Evolutionary conservation across 192 early-diverging fungal species (phyloP), one percentile per base, ranked within the genome.

Genomic region (Glomus cerebriforme): DNA sequence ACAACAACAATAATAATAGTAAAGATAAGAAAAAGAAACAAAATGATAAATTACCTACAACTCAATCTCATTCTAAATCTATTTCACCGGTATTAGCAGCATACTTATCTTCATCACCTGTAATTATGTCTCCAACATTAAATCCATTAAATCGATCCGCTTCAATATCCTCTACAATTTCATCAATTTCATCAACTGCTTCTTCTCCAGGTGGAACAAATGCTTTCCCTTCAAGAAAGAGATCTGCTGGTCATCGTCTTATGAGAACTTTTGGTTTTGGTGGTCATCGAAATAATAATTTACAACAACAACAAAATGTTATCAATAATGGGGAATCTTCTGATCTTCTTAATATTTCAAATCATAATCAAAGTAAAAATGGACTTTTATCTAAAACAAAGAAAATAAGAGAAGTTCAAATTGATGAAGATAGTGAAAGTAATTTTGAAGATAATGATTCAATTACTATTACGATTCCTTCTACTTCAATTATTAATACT

Each of bases 261-360:
- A 78, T 78, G 77, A 64, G 34, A 59, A 69, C 77, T 24, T 29
- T 78, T 27, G 66, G 77, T 29, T 78, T 78, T 26, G 77, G 77
- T 24, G 60, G 12, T 47, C 34, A 59, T 59, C 58, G 32, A 35
- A 54, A 49, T n/a, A 47, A 49, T 32, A 72, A 35, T 35, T 2
- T 69, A 37, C 74, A 59, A 47, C 60, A 63, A 76, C 59, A 75
- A 10, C 34, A 31, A 75, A 12, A 62, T 59, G 39, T 43, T 37
- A 7, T 64, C 31, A 22, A n/a, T n/a, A 12, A 72, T 27, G 24
- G 10, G 7, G 35, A 69, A 39, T 37, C 31, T 34, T 37, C 12
- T 3, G 31, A 37, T 37, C 24, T 29, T 69, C 34, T 34, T 35
- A 34, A 37, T 43, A 43, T 43, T 43, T 0, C 39, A 43, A 43